Conservation (phyloP, 306 rosid genomes). For the Glycine latifolia region DNA sequence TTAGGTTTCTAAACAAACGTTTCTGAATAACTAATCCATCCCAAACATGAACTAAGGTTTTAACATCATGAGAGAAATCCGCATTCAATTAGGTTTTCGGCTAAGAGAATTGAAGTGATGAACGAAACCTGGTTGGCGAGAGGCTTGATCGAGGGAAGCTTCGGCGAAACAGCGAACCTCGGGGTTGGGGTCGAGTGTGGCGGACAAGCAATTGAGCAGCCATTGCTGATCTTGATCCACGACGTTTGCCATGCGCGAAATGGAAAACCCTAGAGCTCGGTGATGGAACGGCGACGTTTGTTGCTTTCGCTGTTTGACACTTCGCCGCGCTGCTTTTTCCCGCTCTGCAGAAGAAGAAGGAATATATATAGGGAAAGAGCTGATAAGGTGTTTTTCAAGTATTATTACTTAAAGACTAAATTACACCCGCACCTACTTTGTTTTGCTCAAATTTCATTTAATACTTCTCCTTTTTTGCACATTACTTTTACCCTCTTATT, state of each 20-base stretch:
- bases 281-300: constrained; percentile 19
- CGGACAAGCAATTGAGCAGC: constrained; percentile 89
- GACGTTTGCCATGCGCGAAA: constrained; percentile 59
- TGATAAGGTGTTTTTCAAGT: too few species aligned
- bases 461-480: too few species aligned
- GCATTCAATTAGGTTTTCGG: background rate
- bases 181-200: constrained; percentile 89
- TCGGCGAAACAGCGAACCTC: constrained; percentile 91
- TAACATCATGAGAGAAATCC: background rate
- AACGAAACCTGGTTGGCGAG: constrained; percentile 83
- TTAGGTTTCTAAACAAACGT: background rate
- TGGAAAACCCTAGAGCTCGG: constrained; percentile 42
- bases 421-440: too few species aligned
- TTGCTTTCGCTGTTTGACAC: background rate
- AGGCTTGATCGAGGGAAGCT: constrained; percentile 91
- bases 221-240: constrained; percentile 91
- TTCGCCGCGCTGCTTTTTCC: constrained; percentile 49
- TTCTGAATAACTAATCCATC: background rate
- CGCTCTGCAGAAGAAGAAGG: constrained; percentile 42
- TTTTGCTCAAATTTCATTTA: too few species aligned
- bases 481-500: too few species aligned
- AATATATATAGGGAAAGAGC: background rate
- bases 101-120: background rate
- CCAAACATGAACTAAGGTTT: background rate
- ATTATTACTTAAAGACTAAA: too few species aligned